Base-by-base conservation (phyloP, 169 alveolate species). In the Theileria luwenshuni region DNA sequence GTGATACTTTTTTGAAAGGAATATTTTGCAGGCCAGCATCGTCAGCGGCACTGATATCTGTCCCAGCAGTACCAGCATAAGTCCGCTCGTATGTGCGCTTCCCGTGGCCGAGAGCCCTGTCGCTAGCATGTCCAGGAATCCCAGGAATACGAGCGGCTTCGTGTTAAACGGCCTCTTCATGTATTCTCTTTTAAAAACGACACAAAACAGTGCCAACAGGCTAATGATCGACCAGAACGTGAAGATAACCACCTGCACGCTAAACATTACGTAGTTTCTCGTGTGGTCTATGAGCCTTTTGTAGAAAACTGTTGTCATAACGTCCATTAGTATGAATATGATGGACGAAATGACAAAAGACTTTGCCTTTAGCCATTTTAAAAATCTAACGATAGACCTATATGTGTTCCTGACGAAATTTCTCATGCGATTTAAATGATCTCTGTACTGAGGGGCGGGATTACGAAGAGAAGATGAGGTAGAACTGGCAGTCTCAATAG, bases 11-110 rank as follows among this genome's bases (percentile, higher is more conserved):
- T 69, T 59, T 17, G 77, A 71, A 49, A 72, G 51, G 45, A 81
- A 28, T 45, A 81, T 2, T 27, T 67, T 74, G 54, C 76, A 81
- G 21, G 89, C 27, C 23, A 81, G 38, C 41, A 81, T 81, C 21
- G 89, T 81, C 61, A 81, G 76, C 21, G 89, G 89, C 28, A 81
- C 75, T 15, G 71, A 49, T 15, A 81, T 52, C 59, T 81, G 89
- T 6, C 76, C 74, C 48, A 81, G 54, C 51, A 81, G 70, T 3
- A 68, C 81, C 69, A 81, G 74, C 79, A 67, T 27, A 10, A 67
- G 58, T 21, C 89, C 89, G 56, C 85, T 81, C 25, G 89, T 81
- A 43, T 74, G 62, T 38, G 83, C 75, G 28, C 85, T 74, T 42
- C 89, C 89, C 15, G 65, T 8, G 0, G 84, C 75, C 12, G 84